Conservation (phyloP, 2,329 filamentous ascomycete genomes). For the Lasiodiplodia sp. region DNA sequence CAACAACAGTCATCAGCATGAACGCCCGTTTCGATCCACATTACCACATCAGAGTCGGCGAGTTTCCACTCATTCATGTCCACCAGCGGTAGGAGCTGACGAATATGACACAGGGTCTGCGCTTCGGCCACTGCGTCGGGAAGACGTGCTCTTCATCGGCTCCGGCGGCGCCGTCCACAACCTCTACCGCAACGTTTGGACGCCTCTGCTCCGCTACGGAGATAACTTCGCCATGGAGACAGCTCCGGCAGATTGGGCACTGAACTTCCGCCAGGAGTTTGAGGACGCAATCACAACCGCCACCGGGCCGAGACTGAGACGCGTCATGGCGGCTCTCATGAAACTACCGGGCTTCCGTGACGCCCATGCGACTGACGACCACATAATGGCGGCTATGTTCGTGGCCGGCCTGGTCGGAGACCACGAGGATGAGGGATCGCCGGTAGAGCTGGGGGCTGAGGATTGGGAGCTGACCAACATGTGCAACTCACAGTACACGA, state of each 20-base stretch:
- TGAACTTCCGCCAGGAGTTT: conserved; percentile 71
- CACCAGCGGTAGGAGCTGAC: too few relatives aligned
- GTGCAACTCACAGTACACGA: conserved; percentile 66
- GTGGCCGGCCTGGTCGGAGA: conserved; percentile 65
- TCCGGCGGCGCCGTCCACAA: conserved; percentile 74
- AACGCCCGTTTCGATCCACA: conserved; percentile 65
- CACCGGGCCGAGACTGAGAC: conserved; percentile 61
- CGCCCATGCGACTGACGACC: conserved; percentile 74
- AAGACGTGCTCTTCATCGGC: conserved; percentile 65
- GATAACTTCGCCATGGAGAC: conserved; percentile 69
- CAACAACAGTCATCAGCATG: conserved; percentile 66
- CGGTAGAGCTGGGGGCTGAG: conserved; percentile 61
- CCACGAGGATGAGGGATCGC: conserved; percentile 40
- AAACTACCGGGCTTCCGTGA: conserved; percentile 71
- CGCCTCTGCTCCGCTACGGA: conserved; percentile 66
- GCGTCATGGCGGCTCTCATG: conserved; percentile 68
- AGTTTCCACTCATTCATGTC: too few relatives aligned
- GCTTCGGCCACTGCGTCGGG: conserved; percentile 62
- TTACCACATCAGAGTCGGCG: conserved; percentile 65
- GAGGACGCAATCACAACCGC: conserved; percentile 66
- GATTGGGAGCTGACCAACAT: conserved; percentile 73
- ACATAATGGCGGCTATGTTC: conserved; percentile 72
- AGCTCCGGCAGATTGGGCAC: conserved; percentile 65
- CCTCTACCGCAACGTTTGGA: conserved; percentile 73
- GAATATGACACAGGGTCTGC: conserved; percentile 41